Evolutionary conservation across 495 filamentous ascomycete species (phyloP).

Genomic region (Hypoxylon perforatum): DNA sequence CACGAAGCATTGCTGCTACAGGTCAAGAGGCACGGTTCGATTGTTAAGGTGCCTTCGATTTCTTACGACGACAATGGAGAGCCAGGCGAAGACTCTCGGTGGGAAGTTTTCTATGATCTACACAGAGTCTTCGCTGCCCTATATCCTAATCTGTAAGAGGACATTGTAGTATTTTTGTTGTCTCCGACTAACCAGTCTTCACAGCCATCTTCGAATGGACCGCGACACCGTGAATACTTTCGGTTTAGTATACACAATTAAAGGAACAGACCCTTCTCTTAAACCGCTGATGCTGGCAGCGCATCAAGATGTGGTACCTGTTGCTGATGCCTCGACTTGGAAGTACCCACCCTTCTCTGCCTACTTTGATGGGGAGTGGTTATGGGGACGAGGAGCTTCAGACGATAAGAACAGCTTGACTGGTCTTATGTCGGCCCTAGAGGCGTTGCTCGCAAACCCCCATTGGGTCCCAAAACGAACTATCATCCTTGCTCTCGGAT

Average conservation of each 20-base stretch:
- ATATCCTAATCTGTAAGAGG: slow-evolving; percentile 49
- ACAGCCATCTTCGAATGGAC: slow-evolving; percentile 47
- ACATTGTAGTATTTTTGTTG: background rate
- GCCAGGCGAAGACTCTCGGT: slow-evolving; percentile 48
- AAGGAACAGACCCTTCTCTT: slow-evolving; percentile 61
- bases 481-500: slow-evolving; percentile 71
- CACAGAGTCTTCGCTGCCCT: slow-evolving; percentile 42
- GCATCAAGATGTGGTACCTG: slow-evolving; percentile 75
- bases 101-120: slow-evolving; percentile 51
- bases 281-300: slow-evolving; percentile 72
- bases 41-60: slow-evolving; percentile 50
- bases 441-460: slow-evolving; percentile 65
- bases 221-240: slow-evolving; percentile 69
- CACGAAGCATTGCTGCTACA: slow-evolving; percentile 47
- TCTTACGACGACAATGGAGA: slow-evolving; percentile 51
- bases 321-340: slow-evolving; percentile 67
- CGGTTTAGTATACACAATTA: slow-evolving; percentile 69
- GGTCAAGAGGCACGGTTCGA: slow-evolving; percentile 48
- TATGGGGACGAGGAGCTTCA: slow-evolving; percentile 71
- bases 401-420: slow-evolving; percentile 78
- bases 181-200: slow-evolving; percentile 5
- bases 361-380: slow-evolving; percentile 68
- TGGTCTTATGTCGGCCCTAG: slow-evolving; percentile 67
- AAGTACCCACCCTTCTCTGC: slow-evolving; percentile 71
- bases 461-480: slow-evolving; percentile 67